These are phyloP conservation scores for Solanum arcanum DNA, from an alignment of 257 asterid genomes.

Conservation along the genomic window DNA sequence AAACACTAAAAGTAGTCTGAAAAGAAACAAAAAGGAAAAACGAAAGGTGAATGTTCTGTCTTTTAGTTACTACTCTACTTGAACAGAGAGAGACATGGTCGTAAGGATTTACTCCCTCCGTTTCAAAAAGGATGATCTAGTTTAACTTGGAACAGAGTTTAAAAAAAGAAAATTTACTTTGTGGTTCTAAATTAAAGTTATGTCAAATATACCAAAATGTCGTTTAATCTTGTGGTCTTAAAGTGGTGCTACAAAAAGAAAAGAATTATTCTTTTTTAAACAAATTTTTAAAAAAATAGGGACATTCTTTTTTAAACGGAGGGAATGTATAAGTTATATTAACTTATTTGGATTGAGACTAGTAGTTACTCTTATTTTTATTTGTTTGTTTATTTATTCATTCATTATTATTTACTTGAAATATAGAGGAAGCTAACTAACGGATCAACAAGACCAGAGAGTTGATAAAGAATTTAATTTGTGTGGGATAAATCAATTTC, in stretches of 20 bases:
- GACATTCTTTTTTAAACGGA: too few relatives aligned
- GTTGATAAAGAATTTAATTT: neutral
- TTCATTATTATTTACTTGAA: neutral
- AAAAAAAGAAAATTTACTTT: too few relatives aligned
- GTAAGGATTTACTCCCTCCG: neutral
- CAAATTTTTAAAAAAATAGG: too few relatives aligned
- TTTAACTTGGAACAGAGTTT: fast-evolving
- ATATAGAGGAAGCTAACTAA: neutral
- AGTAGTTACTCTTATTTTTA: neutral
- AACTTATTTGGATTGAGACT: neutral
- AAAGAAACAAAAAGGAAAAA: neutral
- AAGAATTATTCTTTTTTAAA: too few relatives aligned
- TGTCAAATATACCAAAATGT: too few relatives aligned
- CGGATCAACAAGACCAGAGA: neutral
- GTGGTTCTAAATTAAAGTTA: too few relatives aligned
- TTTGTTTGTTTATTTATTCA: neutral
- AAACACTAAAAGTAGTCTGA: neutral
- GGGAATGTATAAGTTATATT: neutral
- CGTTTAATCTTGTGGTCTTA: too few relatives aligned
- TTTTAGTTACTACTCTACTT: neutral
- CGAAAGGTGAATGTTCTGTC: neutral
- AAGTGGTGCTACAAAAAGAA: too few relatives aligned
- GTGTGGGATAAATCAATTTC: neutral
- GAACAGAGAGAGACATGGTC: neutral
- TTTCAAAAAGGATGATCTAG: too few relatives aligned